A percentile compares a stretch with the other conserved stretches of the same genome.
These are phyloP conservation scores for Clarkia xantiana DNA, from an alignment of 345 rosid genomes.

Conservation along the genomic window DNA sequence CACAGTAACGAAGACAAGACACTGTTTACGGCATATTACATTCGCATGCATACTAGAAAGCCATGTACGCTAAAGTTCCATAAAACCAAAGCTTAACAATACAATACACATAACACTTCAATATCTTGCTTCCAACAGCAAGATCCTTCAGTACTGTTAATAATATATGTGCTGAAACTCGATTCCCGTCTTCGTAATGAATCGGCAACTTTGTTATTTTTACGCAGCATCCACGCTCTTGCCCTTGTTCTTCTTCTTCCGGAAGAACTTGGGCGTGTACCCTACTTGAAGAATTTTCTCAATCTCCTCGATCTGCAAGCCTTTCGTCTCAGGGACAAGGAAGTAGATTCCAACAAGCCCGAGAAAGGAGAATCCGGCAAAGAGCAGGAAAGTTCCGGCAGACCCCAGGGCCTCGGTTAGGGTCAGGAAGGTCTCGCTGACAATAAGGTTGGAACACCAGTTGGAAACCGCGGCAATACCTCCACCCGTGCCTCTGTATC, in stretches of 20 bases:
- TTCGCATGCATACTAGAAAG: not conserved
- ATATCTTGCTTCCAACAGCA: no score
- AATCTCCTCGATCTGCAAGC: slow-evolving; percentile 62
- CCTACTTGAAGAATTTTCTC: slow-evolving; percentile 54
- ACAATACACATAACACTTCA: no score
- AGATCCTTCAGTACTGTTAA: no score
- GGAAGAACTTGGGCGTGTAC: slow-evolving; percentile 26
- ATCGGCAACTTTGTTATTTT: not conserved
- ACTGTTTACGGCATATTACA: no score
- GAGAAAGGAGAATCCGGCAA: slow-evolving; percentile 30
- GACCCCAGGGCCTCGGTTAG: slow-evolving; percentile 44
- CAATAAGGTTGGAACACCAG: slow-evolving; percentile 65
- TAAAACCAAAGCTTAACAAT: not conserved
- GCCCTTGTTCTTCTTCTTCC: slow-evolving; percentile 7
- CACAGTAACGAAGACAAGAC: no score
- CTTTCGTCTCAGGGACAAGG: slow-evolving; percentile 78
- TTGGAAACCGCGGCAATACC: slow-evolving; percentile 69
- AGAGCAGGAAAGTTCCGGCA: slow-evolving; percentile 51
- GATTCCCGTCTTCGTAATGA: no score
- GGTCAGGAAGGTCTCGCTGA: slow-evolving; percentile 49
- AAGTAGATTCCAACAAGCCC: slow-evolving; percentile 44
- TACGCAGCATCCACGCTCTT: not conserved
- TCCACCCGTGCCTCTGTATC: slow-evolving; percentile 76
- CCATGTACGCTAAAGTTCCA: not conserved
- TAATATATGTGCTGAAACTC: no score